A percentile compares a stretch with the other conserved stretches of the same genome.
Conservation (phyloP, 257 asterid species). For the Gentiana macrophylla region DNA sequence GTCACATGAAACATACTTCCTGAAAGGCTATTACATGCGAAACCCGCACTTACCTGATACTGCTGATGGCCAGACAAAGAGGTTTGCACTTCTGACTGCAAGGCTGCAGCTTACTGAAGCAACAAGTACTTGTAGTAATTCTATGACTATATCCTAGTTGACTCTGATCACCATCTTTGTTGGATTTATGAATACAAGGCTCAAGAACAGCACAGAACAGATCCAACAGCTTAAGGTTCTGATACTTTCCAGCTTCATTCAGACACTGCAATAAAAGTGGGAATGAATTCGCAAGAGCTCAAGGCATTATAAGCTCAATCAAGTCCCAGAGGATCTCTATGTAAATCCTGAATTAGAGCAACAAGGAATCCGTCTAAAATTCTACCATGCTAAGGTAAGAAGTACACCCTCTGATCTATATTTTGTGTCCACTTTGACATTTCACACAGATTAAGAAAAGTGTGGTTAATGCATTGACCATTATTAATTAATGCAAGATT, state of each 20-base stretch:
- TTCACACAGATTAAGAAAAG: too few relatives aligned
- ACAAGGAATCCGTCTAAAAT: not conserved
- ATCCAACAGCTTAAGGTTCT: conserved; percentile 53
- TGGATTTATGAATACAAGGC: conserved; percentile 31
- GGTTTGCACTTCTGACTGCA: conserved; percentile 33
- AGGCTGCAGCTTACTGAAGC: conserved; percentile 16
- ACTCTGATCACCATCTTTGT: conserved; percentile 22
- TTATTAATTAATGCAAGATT: not conserved
- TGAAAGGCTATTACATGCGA: not conserved
- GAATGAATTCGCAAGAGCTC: not conserved
- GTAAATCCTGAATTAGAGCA: not conserved
- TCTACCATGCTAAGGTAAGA: too few relatives aligned
- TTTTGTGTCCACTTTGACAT: too few relatives aligned
- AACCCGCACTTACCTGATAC: conserved; percentile 39
- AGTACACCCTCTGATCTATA: too few relatives aligned
- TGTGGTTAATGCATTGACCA: not conserved
- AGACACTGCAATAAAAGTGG: conserved; percentile 54
- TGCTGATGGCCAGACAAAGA: conserved; percentile 36
- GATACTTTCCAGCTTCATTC: conserved; percentile 63
- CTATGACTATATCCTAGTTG: conserved; percentile 22
- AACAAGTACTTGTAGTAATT: conserved; percentile 20
- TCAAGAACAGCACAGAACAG: conserved; percentile 62
- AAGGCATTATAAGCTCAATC: not conserved
- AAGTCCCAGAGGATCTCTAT: not conserved
- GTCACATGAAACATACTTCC: not conserved